Evolutionary conservation across 2,329 filamentous ascomycete genomes (phyloP).

Genomic region (Diaporthe ampelina): DNA sequence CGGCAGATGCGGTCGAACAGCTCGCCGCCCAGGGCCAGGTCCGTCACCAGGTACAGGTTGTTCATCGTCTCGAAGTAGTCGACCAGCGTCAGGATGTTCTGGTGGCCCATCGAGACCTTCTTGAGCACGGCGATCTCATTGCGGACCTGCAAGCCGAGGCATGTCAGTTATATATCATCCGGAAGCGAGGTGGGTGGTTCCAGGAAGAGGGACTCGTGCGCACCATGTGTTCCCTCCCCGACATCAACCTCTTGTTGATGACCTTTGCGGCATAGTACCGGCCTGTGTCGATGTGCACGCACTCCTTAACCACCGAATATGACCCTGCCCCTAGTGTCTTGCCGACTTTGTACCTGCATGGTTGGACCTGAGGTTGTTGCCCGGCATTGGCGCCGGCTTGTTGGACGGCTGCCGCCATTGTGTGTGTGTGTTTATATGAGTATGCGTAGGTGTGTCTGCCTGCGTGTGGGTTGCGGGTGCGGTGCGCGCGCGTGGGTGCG

Average conservation of each 20-base stretch:
- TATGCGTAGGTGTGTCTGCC: neutral
- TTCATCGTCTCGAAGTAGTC: constrained; percentile 99
- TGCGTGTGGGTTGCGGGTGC: neutral
- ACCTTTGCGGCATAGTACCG: constrained; percentile 99
- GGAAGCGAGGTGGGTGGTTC: neutral
- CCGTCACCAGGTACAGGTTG: constrained; percentile 97
- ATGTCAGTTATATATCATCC: constrained; percentile 21
- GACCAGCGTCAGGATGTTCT: constrained; percentile 96
- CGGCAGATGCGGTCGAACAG: constrained; percentile 98
- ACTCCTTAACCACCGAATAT: constrained; percentile 99
- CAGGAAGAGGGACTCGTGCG: constrained; percentile 43
- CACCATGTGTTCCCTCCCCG: constrained; percentile 98
- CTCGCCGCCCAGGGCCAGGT: constrained; percentile 95
- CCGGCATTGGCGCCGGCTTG: constrained; percentile 43
- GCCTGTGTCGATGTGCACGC: constrained; percentile 97
- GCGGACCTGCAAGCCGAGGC: constrained; percentile 74
- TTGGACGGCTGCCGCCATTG: constrained; percentile 42
- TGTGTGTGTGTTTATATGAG: constrained; percentile 4
- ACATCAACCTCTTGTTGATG: constrained; percentile 99
- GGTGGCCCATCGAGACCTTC: constrained; percentile 98
- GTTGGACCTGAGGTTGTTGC: constrained; percentile 79
- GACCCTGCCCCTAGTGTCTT: constrained; percentile 97
- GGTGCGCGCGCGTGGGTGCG: neutral
- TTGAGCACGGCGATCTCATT: constrained; percentile 99
- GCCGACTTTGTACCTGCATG: constrained; percentile 97